Base-by-base conservation (phyloP, 768 basidiomycete genomes). In the Cystobasidium ongulense region DNA sequence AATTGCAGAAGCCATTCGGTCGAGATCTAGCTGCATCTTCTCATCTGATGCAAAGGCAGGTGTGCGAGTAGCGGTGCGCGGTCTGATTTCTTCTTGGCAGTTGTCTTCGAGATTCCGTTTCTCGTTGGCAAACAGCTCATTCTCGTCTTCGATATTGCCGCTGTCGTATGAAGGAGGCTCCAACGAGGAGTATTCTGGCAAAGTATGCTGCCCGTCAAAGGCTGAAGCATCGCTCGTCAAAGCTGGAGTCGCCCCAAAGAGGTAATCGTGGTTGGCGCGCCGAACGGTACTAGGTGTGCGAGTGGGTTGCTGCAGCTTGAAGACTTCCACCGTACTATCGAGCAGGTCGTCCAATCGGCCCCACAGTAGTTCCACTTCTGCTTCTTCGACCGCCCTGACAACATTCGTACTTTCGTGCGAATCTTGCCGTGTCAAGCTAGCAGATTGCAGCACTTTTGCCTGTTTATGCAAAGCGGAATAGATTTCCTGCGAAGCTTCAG, bases 1-100 rank as follows among this genome's bases (percentile, higher is more conserved):
- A 77, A 99, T 94, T 35, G 96, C 93, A 80, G 86, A 85, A 0
- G 90, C 87, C 54, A 98, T 87, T 13, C 86, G 84, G 76, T 96
- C 92, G 23, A 97, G 84, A 80, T 98, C 95, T 78, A 90, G 81
- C 63, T 78, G 72, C 87, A 88, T 90, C 83, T 94, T 94, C 81
- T 92, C 91, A 80, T 86, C 87, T 27, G 72, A 33, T 21, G 65
- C 75, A 67, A 13, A 29, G 29, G 77, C 25, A 63, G 73, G 65
- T 21, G 75, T 29, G 3, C 65, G 33, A 53, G 36, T 25, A 23
- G 68, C 1, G 1, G 52, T 13, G 53, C 57, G 36, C 7, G 23
- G 36, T 41, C 21, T 59, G 64, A 35, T 46, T 27, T 61, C 39
- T 72, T 27, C 33, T 2, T 74, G 53, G 3, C 10, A n/a, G 4